Base-by-base conservation (phyloP, 2,329 filamentous ascomycete genomes). In the Diaporthe helianthi region DNA sequence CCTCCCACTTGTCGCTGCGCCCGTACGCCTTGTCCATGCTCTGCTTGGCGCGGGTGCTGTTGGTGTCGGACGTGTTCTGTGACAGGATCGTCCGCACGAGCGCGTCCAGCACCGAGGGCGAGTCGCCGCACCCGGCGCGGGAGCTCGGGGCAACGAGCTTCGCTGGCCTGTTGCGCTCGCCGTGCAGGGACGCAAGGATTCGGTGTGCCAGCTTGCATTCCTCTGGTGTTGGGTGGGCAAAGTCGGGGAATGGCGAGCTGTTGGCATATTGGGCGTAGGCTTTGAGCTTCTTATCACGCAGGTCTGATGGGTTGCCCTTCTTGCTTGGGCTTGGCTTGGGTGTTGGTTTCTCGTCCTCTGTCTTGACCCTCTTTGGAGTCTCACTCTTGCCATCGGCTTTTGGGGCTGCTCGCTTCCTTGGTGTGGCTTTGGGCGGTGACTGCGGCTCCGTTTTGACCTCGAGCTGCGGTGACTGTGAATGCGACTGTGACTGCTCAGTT, bases 151-250 rank as follows among this genome's bases (percentile, higher is more conserved):
- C 84, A 4, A 89, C 87, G 3, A 92, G 83, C 1, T 83, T 83
- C 12, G 86, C 83, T 0, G 92, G 92, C 0, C 87, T 85, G 49
- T 80, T 78, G 31, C 91, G 85, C 65, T 86, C 83, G 13, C 92
- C 92, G 76, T 95, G 92, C 0, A 90, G 79, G 8, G 81, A 81
- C 2, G 88, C 84, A 0, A 96, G 86, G 31, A 94, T 84, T 4
- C 81, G 79, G 71, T 89, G 88, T n/a, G 93, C 90, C 68, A 89
- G 84, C 71, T 86, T 82, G 78, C 92, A 93, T 76, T 94, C 90
- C 36, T 86, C 84, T 0, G 86, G 77, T 0, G 90, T 93, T 0
- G 92, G 92, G 72, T 85, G 88, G 3, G 80, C 75, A 76, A 90
- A 92, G 69, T 89, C 83, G 0, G 92, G 91, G 73, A 91, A 95